Evolutionary conservation across 2,329 filamentous ascomycete genomes (phyloP).

Genomic region (Cladosporium austrohemisphaericum): DNA sequence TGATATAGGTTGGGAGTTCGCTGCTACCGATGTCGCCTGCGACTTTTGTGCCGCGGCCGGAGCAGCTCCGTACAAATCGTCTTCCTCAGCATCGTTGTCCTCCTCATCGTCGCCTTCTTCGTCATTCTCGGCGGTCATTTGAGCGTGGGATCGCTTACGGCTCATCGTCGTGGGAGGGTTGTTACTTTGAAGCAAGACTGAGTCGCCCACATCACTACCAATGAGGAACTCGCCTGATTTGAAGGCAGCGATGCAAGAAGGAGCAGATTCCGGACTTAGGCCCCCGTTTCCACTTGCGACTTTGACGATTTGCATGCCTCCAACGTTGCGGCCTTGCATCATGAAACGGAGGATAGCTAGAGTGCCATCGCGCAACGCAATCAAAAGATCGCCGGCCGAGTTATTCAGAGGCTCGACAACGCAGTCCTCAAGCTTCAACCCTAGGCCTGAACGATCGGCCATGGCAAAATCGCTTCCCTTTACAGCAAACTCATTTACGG

Average conservation of each 20-base stretch:
- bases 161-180: slow-evolving; percentile 59
- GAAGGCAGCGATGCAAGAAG: slow-evolving; percentile 67
- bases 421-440: slow-evolving; percentile 76
- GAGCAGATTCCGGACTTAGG: slow-evolving; percentile 55
- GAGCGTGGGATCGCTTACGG: slow-evolving; percentile 61
- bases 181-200: slow-evolving; percentile 75
- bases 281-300: slow-evolving; percentile 63
- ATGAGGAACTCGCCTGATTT: slow-evolving; percentile 61
- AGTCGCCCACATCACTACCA: slow-evolving; percentile 80
- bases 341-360: slow-evolving; percentile 75
- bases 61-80: slow-evolving; percentile 63
- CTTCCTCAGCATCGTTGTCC: slow-evolving; percentile 53
- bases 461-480: slow-evolving; percentile 79
- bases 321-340: slow-evolving; percentile 86
- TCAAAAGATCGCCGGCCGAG: slow-evolving; percentile 77
- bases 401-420: slow-evolving; percentile 70
- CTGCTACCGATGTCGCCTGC: slow-evolving; percentile 34
- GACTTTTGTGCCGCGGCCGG: slow-evolving; percentile 38
- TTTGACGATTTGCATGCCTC: slow-evolving; percentile 70
- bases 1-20: slow-evolving; percentile 54
- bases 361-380: slow-evolving; percentile 72
- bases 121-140: slow-evolving; percentile 52
- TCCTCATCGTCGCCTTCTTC: slow-evolving; percentile 55
- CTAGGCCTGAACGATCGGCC: slow-evolving; percentile 77
- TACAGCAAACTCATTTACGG: slow-evolving; percentile 85